A percentile compares a stretch with the other conserved stretches of the same genome.
phyloP scores from a whole-genome alignment of 306 rosid genomes.

The Cucurbita argyrosperma region DNA sequence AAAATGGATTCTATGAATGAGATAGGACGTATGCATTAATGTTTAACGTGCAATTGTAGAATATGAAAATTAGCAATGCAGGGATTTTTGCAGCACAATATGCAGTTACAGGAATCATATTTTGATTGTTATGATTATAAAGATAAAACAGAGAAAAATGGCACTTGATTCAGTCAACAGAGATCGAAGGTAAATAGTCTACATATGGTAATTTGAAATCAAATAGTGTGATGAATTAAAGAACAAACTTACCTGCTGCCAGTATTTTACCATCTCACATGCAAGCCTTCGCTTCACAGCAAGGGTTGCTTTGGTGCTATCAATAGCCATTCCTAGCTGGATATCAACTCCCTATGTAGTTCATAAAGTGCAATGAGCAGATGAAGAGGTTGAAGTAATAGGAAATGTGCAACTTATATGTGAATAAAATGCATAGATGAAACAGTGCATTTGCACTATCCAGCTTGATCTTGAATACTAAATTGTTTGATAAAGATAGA shows the following conservation, averaged over 20 bases:
- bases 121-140: not conserved
- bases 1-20: not conserved
- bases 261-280: constrained; percentile 93
- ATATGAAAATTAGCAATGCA: not conserved
- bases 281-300: constrained; percentile 99
- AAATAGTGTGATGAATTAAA: not conserved
- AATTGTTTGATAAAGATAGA: not conserved
- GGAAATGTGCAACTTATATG: not conserved
- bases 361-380: constrained; percentile 6
- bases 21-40: not conserved
- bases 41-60: not conserved
- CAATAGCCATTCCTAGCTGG: constrained; percentile 95
- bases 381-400: not conserved
- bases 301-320: constrained; percentile 94
- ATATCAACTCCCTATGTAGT: constrained; percentile 68
- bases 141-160: not conserved
- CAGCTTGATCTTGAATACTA: not conserved
- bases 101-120: not conserved
- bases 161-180: not conserved
- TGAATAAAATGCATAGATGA: not conserved
- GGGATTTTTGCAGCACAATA: not conserved
- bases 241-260: constrained; percentile 72
- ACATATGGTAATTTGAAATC: not conserved
- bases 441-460: not conserved
- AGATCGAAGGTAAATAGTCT: not conserved